Evolutionary conservation across 2,329 filamentous ascomycete genomes (phyloP), one percentile per base, ranked within the genome.

Genomic region (Microdochium paspali): DNA sequence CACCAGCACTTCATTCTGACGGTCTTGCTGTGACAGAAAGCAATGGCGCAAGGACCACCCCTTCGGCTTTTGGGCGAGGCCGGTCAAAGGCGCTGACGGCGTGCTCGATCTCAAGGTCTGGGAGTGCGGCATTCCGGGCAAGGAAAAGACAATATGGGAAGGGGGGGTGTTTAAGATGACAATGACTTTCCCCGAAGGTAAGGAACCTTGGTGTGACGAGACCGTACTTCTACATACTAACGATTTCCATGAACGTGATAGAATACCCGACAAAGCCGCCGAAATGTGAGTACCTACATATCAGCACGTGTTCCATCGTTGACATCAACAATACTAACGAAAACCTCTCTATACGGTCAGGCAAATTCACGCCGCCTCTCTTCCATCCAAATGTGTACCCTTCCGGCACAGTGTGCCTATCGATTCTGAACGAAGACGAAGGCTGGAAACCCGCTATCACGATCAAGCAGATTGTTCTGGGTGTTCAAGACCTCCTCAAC

Each of bases 331-430:
- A n/a, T 26, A 47, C 49, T 55, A 47, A 53, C 47, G 49, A 48
- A 13, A 49, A 46, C 18, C 47, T 20, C 47, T 21, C 53, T 51
- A 43, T 56, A 95, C 90, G 90, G 82, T 43, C 56, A 95, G 90
- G 90, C 82, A 96, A 95, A 78, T 98, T 98, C 62, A 80, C 85
- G 0, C 93, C 93, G 12, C 91, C 93, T 21, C 81, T 98, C 35
- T 98, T 98, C 72, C 93, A 98, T 62, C 93, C 93, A 0, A 98
- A 98, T 66, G 93, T 98, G 56, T 98, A 98, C 65, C 93, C 93
- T 0, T 97, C 91, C 1, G 94, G 93, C 56, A 98, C 93, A 44
- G 93, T 98, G 52, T 98, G 93, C 63, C 78, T 98, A 21, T 95
- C 89, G 24, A 98, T 98, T 56, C 71, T 98, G 55, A 98, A 97